Base-by-base conservation (phyloP, 495 filamentous ascomycete genomes). In the Stereocaulon alpinum region DNA sequence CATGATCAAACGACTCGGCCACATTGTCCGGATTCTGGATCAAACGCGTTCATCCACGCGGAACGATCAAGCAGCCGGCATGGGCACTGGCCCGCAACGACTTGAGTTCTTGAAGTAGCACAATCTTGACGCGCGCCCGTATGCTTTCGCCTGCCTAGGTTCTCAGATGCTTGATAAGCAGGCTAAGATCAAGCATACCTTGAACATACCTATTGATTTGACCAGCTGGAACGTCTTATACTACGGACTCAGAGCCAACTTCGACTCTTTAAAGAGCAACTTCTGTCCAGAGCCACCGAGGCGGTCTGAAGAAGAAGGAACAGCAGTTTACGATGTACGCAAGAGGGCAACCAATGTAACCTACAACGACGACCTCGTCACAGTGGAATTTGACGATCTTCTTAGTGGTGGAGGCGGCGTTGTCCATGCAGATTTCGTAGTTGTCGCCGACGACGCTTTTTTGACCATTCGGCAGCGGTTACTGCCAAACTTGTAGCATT, bases 21-120 rank as follows among this genome's bases (percentile, higher is more conserved):
- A 69, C 50, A 60, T 63, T 43, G 65, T 73, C 18, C 51, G 42
- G 40, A 68, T 73, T 18, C 56, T 72, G 24, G 71, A 74, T 42
- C 58, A 63, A 34, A 55, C 54, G 30, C 11, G 47, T 1, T 55
- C 61, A 6, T 62, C 64, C 2, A 20, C 47, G 4, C 65, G 68
- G 15, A 40, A 55, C 20, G 65, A 62, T n/a, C 63, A 69, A 18
- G 64, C 61, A 34, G 65, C 68, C 5, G 70, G 70, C 12, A 63
- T 72, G 15, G 44, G 56, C 7, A 50, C 65, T 9, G 63, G 59
- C 30, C 59, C 58, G 7, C 37, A 62, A 30, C 63, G 24, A 20
- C 53, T 55, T 20, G 30, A 37, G 3, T 69, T 66, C 9, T 52
- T 70, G 17, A 9, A 58, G n/a, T 17, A 62, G 15, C 54, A 67